Evolutionary conservation across 768 basidiomycete genomes (phyloP).

Genomic region (Megacollybia marginata): DNA sequence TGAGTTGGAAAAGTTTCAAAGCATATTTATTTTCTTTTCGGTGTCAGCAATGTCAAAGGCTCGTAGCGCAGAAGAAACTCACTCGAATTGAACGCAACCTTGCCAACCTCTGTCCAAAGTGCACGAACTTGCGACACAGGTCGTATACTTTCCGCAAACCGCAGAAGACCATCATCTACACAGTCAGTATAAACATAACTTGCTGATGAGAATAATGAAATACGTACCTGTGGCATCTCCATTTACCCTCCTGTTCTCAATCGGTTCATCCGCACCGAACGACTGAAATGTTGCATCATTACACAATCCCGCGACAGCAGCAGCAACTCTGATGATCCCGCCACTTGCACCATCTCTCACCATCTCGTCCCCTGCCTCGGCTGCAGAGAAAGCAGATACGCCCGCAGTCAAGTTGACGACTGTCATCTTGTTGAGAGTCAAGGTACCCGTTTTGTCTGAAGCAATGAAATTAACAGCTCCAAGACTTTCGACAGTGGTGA

Average conservation of each 20-base stretch:
- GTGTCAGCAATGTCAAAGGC: no score
- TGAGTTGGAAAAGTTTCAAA: neutral
- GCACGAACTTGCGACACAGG: neutral
- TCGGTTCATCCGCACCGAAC: neutral
- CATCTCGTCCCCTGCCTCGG: neutral
- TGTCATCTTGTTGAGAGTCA: conserved; percentile 93
- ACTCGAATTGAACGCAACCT: neutral
- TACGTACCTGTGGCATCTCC: neutral
- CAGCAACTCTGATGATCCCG: neutral
- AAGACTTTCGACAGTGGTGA: conserved; percentile 62
- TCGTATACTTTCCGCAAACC: neutral
- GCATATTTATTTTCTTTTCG: neutral
- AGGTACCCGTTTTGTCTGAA: conserved; percentile 94
- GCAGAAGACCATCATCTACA: neutral
- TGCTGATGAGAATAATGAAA: no score
- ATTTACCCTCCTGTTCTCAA: neutral
- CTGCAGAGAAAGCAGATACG: conserved; percentile 39
- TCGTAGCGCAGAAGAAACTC: neutral
- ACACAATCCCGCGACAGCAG: neutral
- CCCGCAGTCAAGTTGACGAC: conserved; percentile 95
- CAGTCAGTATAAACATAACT: no score
- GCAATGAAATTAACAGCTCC: conserved; percentile 50
- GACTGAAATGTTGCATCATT: neutral
- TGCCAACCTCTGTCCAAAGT: neutral
- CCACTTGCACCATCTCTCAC: neutral